These are phyloP conservation scores for Arthroderma sp. DNA, from an alignment of 2,329 filamentous ascomycete species.

Conservation along the genomic window DNA sequence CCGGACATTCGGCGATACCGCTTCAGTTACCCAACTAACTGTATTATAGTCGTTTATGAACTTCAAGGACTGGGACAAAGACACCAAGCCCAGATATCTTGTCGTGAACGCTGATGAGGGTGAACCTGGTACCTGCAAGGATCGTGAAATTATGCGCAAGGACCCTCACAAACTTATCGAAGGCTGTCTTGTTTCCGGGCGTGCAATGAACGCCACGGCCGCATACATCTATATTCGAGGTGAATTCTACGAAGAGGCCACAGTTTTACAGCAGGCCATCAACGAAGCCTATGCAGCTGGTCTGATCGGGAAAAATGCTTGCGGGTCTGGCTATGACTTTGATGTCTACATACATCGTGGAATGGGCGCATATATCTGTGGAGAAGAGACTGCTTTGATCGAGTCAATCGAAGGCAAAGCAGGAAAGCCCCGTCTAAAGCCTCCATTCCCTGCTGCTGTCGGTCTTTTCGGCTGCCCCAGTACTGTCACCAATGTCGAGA, in stretches of 20 bases:
- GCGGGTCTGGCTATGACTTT: conserved; percentile 92
- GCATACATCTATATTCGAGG: conserved; percentile 99
- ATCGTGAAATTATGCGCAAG: conserved; percentile 99
- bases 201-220: conserved; percentile 96
- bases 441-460: conserved; percentile 92
- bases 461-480: conserved; percentile 97
- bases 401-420: conserved; percentile 98
- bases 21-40: conserved; percentile 3
- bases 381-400: conserved; percentile 95
- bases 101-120: conserved; percentile 98
- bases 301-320: conserved; percentile 95
- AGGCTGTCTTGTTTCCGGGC: conserved; percentile 87
- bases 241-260: conserved; percentile 93
- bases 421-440: conserved; percentile 96
- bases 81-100: conserved; percentile 85
- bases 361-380: conserved; percentile 94
- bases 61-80: conserved; percentile 99
- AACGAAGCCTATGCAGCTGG: conserved; percentile 95
- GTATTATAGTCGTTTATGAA: conserved; percentile 87
- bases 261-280: conserved; percentile 84
- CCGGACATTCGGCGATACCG: not conserved
- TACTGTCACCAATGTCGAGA: conserved; percentile 97
- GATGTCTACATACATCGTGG: conserved; percentile 95
- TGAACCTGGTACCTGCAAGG: conserved; percentile 98
- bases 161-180: conserved; percentile 98